Base-by-base conservation (phyloP, 352 stramenopile species). In the Phytopythium mirpurense region DNA sequence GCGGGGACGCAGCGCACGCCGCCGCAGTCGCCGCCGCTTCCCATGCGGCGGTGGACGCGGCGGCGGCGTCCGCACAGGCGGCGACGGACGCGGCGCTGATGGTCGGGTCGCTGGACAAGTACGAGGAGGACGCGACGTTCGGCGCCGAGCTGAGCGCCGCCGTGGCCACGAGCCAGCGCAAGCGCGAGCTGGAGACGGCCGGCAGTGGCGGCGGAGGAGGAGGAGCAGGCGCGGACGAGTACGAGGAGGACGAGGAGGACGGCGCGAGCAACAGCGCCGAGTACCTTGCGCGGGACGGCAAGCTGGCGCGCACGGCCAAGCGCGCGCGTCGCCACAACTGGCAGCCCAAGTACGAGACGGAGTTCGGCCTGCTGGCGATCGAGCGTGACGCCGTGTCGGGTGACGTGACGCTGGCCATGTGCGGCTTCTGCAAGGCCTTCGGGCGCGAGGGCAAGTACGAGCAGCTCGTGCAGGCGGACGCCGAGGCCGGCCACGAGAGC, bases 401-500 rank as follows among this genome's bases (percentile, higher is more conserved):
- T 41, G 83, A 89, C 57, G 83, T 93, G 41, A 73, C 81, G 51
- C 66, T 93, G 50, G 83, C 83, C 23, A 86, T 90, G 68, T 93
- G 83, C 49, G 83, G 83, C 23, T 86, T 93, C 49, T 93, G 83
- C 64, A 93, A 93, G 61, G 63, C 71, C 8, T 93, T 91, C 64
- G 83, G 83, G 18, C 80, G 83, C 31, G 83, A 93, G 51, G 77
- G 68, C 15, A 84, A 81, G 59, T 87, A 83, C 56, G 79, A 90
- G 35, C 78, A 88, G 66, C 64, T 84, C 55, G 54, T 87, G 40
- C 67, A 78, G 57, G 55, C 73, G 23, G 78, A 88, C 16, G 68
- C 77, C n/a, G 72, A 83, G 19, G 49, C 65, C 2, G 65, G 62
- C 29, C 67, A 65, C 43, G 78, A 89, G 19, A 67, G 56, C 26